These are phyloP conservation scores for Cryptosporidium viatorum DNA, from an alignment of 169 alveolate genomes.

Conservation along the genomic window DNA sequence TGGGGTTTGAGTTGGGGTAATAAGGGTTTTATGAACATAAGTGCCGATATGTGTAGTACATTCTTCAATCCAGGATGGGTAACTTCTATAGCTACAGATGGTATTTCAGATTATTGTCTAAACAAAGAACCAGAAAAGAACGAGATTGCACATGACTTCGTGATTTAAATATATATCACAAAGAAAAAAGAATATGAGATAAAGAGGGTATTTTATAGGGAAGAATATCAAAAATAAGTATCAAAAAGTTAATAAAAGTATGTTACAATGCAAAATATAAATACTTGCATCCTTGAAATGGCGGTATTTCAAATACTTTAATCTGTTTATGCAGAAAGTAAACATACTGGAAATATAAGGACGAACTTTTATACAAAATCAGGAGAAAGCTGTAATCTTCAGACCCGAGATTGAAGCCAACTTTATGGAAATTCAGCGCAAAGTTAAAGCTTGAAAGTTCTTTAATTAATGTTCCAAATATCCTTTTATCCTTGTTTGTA, in stretches of 20 bases:
- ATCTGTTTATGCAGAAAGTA: not conserved
- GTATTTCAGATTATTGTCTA: conserved; percentile 41
- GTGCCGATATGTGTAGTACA: conserved; percentile 75
- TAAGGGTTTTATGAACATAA: conserved; percentile 82
- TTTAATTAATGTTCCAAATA: not conserved
- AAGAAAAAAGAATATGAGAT: not conserved
- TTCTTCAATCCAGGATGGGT: conserved; percentile 73
- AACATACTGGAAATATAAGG: not conserved
- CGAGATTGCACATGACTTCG: conserved; percentile 33
- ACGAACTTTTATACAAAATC: not conserved
- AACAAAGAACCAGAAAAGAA: conserved; percentile 7
- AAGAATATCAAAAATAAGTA: not conserved
- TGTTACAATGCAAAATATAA: not conserved
- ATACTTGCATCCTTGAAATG: not conserved
- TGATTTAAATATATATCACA: not conserved
- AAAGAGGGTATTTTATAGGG: too few species aligned
- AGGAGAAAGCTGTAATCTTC: not conserved
- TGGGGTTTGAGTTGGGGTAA: conserved; percentile 90
- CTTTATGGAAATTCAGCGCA: not conserved
- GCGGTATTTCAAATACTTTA: not conserved
- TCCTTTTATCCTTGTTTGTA: not conserved
- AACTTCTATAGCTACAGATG: conserved; percentile 27
- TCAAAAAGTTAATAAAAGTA: not conserved
- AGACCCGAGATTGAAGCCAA: not conserved
- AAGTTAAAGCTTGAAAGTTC: not conserved